phyloP scores from a whole-genome alignment of 768 basidiomycete species.

The Panaeolus cyanescens region DNA sequence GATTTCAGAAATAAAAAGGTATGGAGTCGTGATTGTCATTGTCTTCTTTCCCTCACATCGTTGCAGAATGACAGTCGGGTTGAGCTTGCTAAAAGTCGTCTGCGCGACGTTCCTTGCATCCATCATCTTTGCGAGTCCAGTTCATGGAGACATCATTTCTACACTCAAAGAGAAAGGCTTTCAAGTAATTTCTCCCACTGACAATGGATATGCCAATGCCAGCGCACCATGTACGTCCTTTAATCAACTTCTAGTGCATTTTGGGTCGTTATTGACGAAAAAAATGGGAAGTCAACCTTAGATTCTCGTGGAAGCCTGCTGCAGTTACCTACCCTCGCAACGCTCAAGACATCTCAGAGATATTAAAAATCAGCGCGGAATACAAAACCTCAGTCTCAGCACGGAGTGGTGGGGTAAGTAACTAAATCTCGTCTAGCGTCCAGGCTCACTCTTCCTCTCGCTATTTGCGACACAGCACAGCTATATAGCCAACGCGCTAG shows the following conservation, averaged over 20 bases:
- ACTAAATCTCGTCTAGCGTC: not conserved
- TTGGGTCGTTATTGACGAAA: not conserved
- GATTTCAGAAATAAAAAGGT: not conserved
- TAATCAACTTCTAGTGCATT: too few species aligned
- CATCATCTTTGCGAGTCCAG: not conserved
- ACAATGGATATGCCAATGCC: not conserved
- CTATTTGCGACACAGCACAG: conserved; percentile 29
- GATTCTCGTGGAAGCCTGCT: conserved; percentile 39
- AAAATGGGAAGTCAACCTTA: conserved; percentile 41
- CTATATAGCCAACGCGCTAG: conserved; percentile 45
- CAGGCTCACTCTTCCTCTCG: not conserved
- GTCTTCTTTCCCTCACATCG: not conserved
- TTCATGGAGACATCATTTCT: not conserved
- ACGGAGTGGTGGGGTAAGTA: conserved; percentile 45
- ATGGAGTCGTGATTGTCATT: not conserved
- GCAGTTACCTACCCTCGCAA: conserved; percentile 38
- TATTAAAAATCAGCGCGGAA: conserved; percentile 34
- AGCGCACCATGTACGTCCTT: not conserved
- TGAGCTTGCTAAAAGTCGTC: not conserved
- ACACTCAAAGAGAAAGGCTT: not conserved
- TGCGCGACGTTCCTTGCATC: not conserved
- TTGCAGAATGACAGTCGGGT: not conserved
- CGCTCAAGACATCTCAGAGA: conserved; percentile 33
- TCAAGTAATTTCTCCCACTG: not conserved
- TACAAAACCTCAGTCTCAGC: conserved; percentile 39